phyloP scores from a whole-genome alignment of 2,329 filamentous ascomycete species.

The Atkinsonella hypoxylon region DNA sequence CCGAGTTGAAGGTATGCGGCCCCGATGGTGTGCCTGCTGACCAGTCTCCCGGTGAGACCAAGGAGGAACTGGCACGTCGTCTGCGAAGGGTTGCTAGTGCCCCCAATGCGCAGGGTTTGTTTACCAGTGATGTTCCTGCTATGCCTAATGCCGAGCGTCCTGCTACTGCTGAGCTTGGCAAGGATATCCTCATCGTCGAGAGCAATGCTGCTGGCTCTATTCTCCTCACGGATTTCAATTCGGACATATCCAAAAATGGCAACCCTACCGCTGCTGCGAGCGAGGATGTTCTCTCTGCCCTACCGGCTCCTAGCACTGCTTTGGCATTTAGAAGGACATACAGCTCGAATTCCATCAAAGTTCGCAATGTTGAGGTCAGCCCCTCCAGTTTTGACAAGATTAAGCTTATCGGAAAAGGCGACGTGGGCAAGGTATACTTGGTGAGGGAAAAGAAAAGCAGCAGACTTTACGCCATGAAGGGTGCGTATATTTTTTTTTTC shows the following conservation, averaged over 20 bases:
- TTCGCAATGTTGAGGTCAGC: conserved; percentile 90
- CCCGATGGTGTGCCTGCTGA: conserved; percentile 51
- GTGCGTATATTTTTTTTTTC: conserved; percentile 34
- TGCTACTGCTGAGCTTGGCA: conserved; percentile 74
- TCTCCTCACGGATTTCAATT: conserved; percentile 14
- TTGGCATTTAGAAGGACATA: conserved; percentile 87
- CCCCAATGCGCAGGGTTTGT: conserved; percentile 90
- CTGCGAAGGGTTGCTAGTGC: conserved; percentile 89
- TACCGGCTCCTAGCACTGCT: conserved; percentile 54
- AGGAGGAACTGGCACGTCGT: conserved; percentile 89
- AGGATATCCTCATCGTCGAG: conserved; percentile 55
- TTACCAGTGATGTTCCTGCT: conserved; percentile 35
- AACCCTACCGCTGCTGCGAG: conserved; percentile 27
- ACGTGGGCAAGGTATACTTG: conserved; percentile 96
- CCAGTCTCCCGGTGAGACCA: conserved; percentile 64
- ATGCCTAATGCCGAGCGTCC: conserved; percentile 53
- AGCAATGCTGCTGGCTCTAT: conserved; percentile 27
- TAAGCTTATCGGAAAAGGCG: conserved; percentile 96
- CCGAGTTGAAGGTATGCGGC: conserved; percentile 61
- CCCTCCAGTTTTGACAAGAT: conserved; percentile 98
- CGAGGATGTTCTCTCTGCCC: conserved; percentile 43
- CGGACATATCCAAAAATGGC: conserved; percentile 18
- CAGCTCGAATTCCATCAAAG: conserved; percentile 98
- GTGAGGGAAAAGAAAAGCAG: conserved; percentile 97
- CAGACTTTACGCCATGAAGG: conserved; percentile 96